phyloP scores from a whole-genome alignment of 768 basidiomycete species.

The Cytidiella melzeri region DNA sequence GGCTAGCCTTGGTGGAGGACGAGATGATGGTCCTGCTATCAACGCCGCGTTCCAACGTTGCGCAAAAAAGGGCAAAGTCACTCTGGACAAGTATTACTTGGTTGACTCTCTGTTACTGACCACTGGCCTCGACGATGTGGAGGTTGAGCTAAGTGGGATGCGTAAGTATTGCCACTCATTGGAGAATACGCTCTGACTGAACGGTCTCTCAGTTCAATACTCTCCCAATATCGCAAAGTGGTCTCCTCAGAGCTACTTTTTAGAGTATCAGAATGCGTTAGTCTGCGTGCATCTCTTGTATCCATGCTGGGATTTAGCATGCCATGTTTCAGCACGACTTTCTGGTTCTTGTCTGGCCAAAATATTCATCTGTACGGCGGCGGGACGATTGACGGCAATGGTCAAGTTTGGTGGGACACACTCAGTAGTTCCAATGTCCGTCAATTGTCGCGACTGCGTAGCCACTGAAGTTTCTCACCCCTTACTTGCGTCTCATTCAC shows the following conservation, averaged over 20 bases:
- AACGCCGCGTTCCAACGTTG: slow-evolving; percentile 28
- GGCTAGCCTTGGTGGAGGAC: slow-evolving; percentile 26
- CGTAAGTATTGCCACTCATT: slow-evolving; percentile 19
- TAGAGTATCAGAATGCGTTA: slow-evolving; percentile 39
- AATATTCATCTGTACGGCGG: slow-evolving; percentile 36
- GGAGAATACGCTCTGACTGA: too few species aligned
- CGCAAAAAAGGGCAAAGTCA: slow-evolving; percentile 23
- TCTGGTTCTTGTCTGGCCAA: slow-evolving; percentile 34
- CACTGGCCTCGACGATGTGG: slow-evolving; percentile 30
- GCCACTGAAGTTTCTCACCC: too few species aligned
- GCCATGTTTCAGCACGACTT: slow-evolving; percentile 27
- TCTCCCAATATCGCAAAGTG: slow-evolving; percentile 37
- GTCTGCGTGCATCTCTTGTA: slow-evolving; percentile 5
- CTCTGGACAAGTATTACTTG: slow-evolving; percentile 29
- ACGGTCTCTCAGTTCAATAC: slow-evolving; percentile 27
- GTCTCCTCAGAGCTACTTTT: slow-evolving; percentile 31
- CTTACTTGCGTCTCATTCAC: background rate
- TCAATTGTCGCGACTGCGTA: background rate
- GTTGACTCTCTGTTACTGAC: slow-evolving; percentile 36
- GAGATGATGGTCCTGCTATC: slow-evolving; percentile 33
- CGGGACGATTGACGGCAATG: slow-evolving; percentile 42
- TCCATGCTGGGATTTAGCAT: background rate
- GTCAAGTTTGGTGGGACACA: slow-evolving; percentile 37
- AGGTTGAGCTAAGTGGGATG: slow-evolving; percentile 33
- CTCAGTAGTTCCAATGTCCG: slow-evolving; percentile 21